phyloP scores from a whole-genome alignment of 306 rosid species.

The Cyclanthera cordifolia region DNA sequence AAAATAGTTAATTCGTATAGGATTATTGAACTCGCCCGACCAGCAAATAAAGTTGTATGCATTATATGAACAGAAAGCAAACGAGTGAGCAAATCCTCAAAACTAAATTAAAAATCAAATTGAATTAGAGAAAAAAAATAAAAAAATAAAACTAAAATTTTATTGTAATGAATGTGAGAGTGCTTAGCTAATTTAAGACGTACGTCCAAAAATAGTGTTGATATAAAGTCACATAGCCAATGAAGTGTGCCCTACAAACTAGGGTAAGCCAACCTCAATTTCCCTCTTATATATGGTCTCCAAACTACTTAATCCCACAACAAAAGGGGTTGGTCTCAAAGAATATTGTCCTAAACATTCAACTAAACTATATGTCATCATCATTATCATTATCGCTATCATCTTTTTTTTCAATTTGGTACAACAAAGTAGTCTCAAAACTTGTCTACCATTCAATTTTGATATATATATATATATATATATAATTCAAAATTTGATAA shows the following conservation, averaged over 20 bases:
- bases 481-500: neutral
- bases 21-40: too few species aligned
- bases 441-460: neutral
- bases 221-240: neutral
- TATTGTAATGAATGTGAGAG: too few species aligned
- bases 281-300: neutral
- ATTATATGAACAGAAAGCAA: too few species aligned
- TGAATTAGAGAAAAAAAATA: too few species aligned
- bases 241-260: neutral
- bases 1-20: too few species aligned
- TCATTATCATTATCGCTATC: neutral
- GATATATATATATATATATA: too few species aligned
- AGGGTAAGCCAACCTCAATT: neutral
- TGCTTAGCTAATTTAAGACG: too few species aligned
- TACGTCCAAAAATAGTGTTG: neutral
- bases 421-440: neutral
- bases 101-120: too few species aligned
- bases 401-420: neutral
- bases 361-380: neutral
- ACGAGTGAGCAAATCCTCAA: too few species aligned
- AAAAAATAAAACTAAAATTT: too few species aligned
- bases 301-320: neutral
- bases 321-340: neutral
- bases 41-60: too few species aligned
- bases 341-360: constrained; percentile 2